Evolutionary conservation across 169 alveolate genomes (phyloP).

Genomic region (Plasmodium knowlesi): DNA sequence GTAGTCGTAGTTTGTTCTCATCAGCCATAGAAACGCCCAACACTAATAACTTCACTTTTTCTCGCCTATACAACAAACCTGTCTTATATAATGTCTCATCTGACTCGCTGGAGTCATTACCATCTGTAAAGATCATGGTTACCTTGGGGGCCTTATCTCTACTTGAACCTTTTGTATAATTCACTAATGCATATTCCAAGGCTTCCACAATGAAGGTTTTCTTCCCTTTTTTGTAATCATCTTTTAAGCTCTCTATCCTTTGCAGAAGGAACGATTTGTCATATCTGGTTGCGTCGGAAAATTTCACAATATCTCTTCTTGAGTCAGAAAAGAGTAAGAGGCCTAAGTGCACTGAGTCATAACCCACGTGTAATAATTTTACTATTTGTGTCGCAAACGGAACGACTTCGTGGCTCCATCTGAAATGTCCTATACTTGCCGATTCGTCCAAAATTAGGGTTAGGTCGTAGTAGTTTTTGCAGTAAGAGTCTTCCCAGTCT

Average conservation of each 20-base stretch:
- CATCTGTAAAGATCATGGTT: slow-evolving; percentile 67
- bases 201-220: slow-evolving; percentile 22
- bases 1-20: slow-evolving; percentile 26
- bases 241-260: slow-evolving; percentile 30
- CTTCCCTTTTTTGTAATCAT: slow-evolving; percentile 35
- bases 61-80: slow-evolving; percentile 45
- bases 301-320: slow-evolving; percentile 44
- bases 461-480: slow-evolving; percentile 56
- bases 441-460: slow-evolving; percentile 68
- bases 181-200: slow-evolving; percentile 25
- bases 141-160: slow-evolving; percentile 64
- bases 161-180: slow-evolving; percentile 13
- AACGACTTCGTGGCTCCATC: slow-evolving; percentile 54
- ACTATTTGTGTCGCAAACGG: slow-evolving; percentile 51
- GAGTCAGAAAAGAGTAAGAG: slow-evolving; percentile 43
- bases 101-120: slow-evolving; percentile 43
- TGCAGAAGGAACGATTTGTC: slow-evolving; percentile 14
- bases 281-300: slow-evolving; percentile 36
- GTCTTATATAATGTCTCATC: slow-evolving; percentile 9
- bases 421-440: slow-evolving; percentile 51
- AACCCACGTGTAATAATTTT: slow-evolving; percentile 23
- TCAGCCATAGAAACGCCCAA: slow-evolving; percentile 62
- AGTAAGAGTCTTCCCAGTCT: slow-evolving; percentile 39
- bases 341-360: slow-evolving; percentile 30
- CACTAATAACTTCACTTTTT: slow-evolving; percentile 49